Evolutionary conservation across 1,284 basidiomycete species (phyloP).

Genomic region (Ustilago bromivora): DNA sequence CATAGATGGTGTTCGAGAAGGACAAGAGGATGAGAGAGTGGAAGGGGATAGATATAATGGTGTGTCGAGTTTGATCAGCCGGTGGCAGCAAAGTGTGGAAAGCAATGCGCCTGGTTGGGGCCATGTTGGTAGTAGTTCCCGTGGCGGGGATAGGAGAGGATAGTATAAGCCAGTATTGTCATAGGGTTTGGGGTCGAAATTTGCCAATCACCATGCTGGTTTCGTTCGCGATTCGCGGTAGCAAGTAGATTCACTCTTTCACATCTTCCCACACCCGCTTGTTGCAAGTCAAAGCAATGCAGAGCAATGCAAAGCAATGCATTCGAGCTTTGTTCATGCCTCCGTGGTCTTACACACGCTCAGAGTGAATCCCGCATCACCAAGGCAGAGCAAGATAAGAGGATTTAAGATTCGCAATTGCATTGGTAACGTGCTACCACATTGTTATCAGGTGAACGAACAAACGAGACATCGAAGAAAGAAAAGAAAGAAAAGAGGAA

Average conservation of each 20-base stretch:
- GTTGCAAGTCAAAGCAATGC: too few relatives aligned
- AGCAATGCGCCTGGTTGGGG: slow-evolving; percentile 57
- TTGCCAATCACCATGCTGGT: slow-evolving; percentile 19
- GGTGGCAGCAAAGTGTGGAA: slow-evolving; percentile 55
- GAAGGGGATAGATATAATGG: slow-evolving; percentile 42
- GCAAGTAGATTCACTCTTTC: slow-evolving; percentile 2
- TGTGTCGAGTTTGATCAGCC: slow-evolving; percentile 40
- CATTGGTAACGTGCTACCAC: slow-evolving; percentile 17
- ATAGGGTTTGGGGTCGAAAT: slow-evolving; percentile 11
- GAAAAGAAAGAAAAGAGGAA: slow-evolving; percentile 6
- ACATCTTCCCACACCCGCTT: background rate
- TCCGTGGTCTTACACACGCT: background rate
- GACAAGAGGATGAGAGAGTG: background rate
- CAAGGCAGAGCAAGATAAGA: background rate
- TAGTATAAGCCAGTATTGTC: slow-evolving; percentile 10
- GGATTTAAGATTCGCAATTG: background rate
- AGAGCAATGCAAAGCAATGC: background rate
- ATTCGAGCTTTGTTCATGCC: background rate
- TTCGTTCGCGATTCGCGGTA: slow-evolving; percentile 6
- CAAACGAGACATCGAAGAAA: slow-evolving; percentile 3
- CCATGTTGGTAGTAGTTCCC: slow-evolving; percentile 18
- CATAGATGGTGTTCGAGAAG: background rate
- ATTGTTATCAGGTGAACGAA: slow-evolving; percentile 11
- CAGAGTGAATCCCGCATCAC: too few relatives aligned
- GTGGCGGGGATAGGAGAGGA: background rate